A percentile compares a stretch with the other conserved stretches of the same genome.
phyloP scores from a whole-genome alignment of 192 early-diverging fungal genomes.

The Coemansia sp. region DNA sequence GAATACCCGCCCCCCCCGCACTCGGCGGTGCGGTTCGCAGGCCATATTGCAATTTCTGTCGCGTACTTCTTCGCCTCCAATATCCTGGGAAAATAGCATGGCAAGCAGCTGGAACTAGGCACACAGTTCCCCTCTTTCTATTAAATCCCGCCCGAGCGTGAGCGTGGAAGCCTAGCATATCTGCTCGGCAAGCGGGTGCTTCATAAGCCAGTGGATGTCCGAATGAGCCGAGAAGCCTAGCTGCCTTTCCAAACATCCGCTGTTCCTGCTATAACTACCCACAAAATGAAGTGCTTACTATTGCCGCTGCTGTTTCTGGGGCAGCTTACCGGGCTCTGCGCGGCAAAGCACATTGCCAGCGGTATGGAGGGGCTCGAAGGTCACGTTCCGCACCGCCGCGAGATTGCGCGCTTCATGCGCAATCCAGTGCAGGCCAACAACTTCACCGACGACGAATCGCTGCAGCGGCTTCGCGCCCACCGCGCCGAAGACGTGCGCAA shows the following conservation, averaged over 20 bases:
- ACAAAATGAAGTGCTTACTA: constrained; percentile 19
- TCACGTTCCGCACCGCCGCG: constrained; percentile 21
- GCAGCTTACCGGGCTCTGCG: constrained; percentile 5
- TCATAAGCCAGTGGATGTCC: not conserved
- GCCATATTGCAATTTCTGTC: not conserved
- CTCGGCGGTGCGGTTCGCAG: too few relatives aligned
- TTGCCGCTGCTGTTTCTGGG: constrained; percentile 15
- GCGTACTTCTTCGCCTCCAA: not conserved
- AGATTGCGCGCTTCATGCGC: constrained; percentile 21
- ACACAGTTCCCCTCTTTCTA: constrained; percentile 1
- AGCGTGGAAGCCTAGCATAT: not conserved
- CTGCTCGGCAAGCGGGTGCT: not conserved
- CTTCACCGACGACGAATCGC: constrained; percentile 26
- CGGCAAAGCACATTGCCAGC: constrained; percentile 19
- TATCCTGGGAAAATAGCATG: not conserved
- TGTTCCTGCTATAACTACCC: not conserved
- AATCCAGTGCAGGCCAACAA: constrained; percentile 36
- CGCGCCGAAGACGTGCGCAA: constrained; percentile 56
- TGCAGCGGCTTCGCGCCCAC: constrained; percentile 50
- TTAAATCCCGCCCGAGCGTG: not conserved
- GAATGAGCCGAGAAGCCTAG: not conserved
- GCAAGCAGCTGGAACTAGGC: constrained; percentile 1
- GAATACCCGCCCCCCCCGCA: too few relatives aligned
- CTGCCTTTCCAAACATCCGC: not conserved
- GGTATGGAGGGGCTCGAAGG: constrained; percentile 43